These are phyloP conservation scores for Mucor racemosus DNA, from an alignment of 371 early-diverging fungal species.

Conservation along the genomic window DNA sequence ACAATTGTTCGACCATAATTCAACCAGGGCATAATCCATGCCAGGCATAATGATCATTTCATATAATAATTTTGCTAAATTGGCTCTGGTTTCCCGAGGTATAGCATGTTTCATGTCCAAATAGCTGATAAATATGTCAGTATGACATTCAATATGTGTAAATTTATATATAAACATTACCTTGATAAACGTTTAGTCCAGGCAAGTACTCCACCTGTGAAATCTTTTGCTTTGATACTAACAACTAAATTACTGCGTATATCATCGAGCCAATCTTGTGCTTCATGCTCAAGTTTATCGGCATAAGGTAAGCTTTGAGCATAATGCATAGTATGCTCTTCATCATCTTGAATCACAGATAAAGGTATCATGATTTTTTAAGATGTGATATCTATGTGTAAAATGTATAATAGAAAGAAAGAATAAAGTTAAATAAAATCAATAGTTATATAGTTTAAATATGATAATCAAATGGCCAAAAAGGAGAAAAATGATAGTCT, in stretches of 20 bases:
- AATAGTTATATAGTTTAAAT: neutral
- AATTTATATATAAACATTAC: slow-evolving; percentile 35
- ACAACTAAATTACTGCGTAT: slow-evolving; percentile 59
- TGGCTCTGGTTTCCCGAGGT: slow-evolving; percentile 62
- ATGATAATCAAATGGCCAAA: neutral
- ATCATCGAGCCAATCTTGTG: slow-evolving; percentile 57
- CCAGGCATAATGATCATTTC: slow-evolving; percentile 62
- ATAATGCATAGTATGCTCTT: slow-evolving; percentile 48
- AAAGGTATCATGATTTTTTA: slow-evolving; percentile 28
- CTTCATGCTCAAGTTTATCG: slow-evolving; percentile 53
- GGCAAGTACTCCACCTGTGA: slow-evolving; percentile 56
- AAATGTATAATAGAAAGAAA: neutral
- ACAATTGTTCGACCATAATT: slow-evolving; percentile 59
- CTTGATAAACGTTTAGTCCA: slow-evolving; percentile 65
- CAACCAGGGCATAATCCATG: slow-evolving; percentile 66
- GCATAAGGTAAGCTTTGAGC: slow-evolving; percentile 63
- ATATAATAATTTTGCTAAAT: slow-evolving; percentile 62
- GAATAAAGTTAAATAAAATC: neutral
- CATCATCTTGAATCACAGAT: slow-evolving; percentile 48
- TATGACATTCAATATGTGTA: neutral
- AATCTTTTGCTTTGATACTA: slow-evolving; percentile 63
- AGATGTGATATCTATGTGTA: neutral
- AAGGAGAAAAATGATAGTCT: slow-evolving; percentile 3
- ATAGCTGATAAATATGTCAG: slow-evolving; percentile 42
- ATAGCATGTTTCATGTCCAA: slow-evolving; percentile 70